Evolutionary conservation across 176 grass and related monocot species (phyloP), one percentile per base, ranked within the genome.

Genomic region (Cenchrus americanus): DNA sequence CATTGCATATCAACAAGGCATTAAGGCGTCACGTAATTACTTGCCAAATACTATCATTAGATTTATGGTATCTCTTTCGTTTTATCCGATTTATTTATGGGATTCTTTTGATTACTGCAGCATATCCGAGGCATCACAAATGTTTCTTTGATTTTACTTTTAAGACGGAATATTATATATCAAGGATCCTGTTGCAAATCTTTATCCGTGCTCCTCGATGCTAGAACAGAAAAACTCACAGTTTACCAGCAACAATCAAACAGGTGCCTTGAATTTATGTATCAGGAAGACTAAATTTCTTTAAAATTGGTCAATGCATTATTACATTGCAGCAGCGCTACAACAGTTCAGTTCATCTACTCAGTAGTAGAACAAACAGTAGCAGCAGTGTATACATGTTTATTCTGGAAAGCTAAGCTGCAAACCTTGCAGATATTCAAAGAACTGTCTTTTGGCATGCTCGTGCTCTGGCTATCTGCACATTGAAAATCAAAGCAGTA

Each of bases 341-440:
- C 78, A 83, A 76, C 55, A 84, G 46, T 30, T 69, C 52, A 11
- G 64, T 78, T 71, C 85, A 46, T 74, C 80, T 90, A 84, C 43
- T 86, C 15, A 41, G 59, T 68, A 43, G 44, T 68, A 43, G 44
- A 47, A 63, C 75, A 87, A 75, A 82, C 61, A 80, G 60, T 63
- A 79, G 3, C 34, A 47, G 51, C 51, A 12, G 21, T 58, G 74
- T 79, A 63, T 22, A 63, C 34, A 80, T 78, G 11, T 40, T 47
- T 49, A 75, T 66, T 30, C 58, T 48, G 7, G 7, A 81, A n/a
- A 64, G 46, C 24, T 78, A 47, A 84, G 82, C 77, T 84, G 71
- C 84, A 66, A 74, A 99, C 96, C 96, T 96, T 99, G 96, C 24
- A 99, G 82, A 87, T 99, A 99, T 82, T 99, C 96, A 79, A 99